Evolutionary conservation across 352 stramenopile genomes (phyloP).

Genomic region (Pythium monospermum): DNA sequence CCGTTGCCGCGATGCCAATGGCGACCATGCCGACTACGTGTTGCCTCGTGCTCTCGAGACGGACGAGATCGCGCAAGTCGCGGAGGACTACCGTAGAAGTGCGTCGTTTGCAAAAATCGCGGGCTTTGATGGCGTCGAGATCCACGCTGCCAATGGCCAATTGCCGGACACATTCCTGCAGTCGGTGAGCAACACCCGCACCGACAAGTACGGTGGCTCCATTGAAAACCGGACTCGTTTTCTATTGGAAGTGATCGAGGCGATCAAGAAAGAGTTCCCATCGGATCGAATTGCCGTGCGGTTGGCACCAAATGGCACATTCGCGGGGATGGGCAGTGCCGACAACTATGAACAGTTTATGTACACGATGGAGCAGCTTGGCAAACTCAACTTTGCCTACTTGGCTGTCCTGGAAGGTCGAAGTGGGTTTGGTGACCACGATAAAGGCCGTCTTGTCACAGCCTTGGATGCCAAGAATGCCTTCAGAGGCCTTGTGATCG

Average conservation of each 20-base stretch:
- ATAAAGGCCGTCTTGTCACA: constrained; percentile 22
- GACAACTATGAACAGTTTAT: constrained; percentile 38
- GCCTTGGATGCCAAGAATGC: constrained; percentile 23
- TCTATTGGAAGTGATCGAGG: constrained; percentile 45
- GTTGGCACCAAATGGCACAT: constrained; percentile 29
- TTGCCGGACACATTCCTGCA: constrained; percentile 82
- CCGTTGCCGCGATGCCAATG: constrained; percentile 19
- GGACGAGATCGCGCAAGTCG: constrained; percentile 47
- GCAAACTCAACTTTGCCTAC: constrained; percentile 32
- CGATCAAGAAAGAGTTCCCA: constrained; percentile 6
- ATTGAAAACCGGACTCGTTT: constrained; percentile 56
- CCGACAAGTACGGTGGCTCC: constrained; percentile 62
- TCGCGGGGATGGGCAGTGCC: constrained; percentile 29
- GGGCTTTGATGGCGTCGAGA: constrained; percentile 26
- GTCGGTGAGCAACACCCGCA: constrained; percentile 48
- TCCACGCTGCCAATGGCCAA: constrained; percentile 85
- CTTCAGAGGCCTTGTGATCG: constrained; percentile 32
- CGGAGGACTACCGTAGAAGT: constrained; percentile 48
- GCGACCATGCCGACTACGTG: constrained; percentile 15
- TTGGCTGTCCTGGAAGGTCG: constrained; percentile 50
- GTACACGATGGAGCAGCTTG: constrained; percentile 29
- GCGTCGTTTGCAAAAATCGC: constrained; percentile 48
- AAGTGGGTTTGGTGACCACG: constrained; percentile 40
- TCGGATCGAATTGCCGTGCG: constrained; percentile 8
- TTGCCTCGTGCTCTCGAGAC: constrained; percentile 39